Conservation (phyloP, 495 filamentous ascomycete genomes). For the Aspergillus funiculosus region DNA sequence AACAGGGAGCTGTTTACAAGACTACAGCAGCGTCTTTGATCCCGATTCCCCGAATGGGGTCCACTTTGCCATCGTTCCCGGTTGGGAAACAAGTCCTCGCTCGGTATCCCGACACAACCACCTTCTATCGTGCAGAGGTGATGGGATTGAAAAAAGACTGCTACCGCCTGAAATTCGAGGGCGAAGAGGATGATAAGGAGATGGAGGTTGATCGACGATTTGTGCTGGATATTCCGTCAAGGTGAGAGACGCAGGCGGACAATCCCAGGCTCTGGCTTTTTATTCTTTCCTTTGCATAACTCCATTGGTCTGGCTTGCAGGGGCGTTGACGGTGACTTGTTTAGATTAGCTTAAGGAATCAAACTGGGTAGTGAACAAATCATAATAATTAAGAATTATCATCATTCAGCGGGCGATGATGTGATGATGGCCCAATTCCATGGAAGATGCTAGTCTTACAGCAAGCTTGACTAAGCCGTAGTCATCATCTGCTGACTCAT, state of each 20-base stretch:
- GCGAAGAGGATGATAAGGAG: slow-evolving; percentile 76
- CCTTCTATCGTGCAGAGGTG: slow-evolving; percentile 95
- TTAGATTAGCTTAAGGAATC: neutral
- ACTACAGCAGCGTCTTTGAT: slow-evolving; percentile 78
- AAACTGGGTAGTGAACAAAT: too few species aligned
- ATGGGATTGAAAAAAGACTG: slow-evolving; percentile 62
- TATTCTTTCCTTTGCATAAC: neutral
- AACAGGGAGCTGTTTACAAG: slow-evolving; percentile 66
- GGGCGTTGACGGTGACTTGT: neutral
- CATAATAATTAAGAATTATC: too few species aligned
- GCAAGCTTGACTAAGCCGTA: slow-evolving; percentile 5
- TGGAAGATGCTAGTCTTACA: slow-evolving; percentile 11
- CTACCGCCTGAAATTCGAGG: slow-evolving; percentile 72
- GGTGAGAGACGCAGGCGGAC: slow-evolving; percentile 22
- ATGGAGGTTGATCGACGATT: slow-evolving; percentile 73
- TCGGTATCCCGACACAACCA: slow-evolving; percentile 86
- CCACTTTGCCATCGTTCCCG: slow-evolving; percentile 62
- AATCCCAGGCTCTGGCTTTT: neutral
- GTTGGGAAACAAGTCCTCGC: slow-evolving; percentile 76
- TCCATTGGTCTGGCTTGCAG: neutral
- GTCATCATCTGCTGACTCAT: slow-evolving; percentile 15
- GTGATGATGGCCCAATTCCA: neutral
- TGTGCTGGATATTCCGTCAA: slow-evolving; percentile 67
- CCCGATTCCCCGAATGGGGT: slow-evolving; percentile 61
- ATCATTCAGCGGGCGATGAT: neutral